A percentile compares a stretch with the other conserved stretches of the same genome.
Evolutionary conservation across 23 red algal genomes (phyloP).

Genomic region (Agarophyton chilense): DNA sequence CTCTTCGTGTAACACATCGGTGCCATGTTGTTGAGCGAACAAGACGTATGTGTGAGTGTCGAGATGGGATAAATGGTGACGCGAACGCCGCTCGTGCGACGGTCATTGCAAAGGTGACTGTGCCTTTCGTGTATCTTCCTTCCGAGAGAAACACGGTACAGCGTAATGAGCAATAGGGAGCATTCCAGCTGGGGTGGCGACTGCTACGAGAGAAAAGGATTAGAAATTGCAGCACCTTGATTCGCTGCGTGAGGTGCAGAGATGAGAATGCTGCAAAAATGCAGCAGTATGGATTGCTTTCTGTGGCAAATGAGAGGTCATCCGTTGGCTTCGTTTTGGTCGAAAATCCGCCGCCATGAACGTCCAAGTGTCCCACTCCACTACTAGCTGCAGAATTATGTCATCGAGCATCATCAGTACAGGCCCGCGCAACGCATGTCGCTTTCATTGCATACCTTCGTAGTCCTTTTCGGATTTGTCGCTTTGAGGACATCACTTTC

Average conservation of each 20-base stretch:
- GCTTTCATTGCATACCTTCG: too few species aligned
- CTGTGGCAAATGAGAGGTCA: background rate
- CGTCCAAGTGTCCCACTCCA: conserved; percentile 6
- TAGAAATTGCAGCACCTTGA: too few species aligned
- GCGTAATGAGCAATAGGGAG: too few species aligned
- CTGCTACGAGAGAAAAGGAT: too few species aligned
- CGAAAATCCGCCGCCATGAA: background rate
- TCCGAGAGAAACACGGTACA: too few species aligned
- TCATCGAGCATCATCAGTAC: too few species aligned
- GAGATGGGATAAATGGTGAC: background rate
- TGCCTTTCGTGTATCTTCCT: background rate
- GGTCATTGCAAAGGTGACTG: background rate
- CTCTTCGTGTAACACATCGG: background rate
- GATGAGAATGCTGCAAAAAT: background rate
- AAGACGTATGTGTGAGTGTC: background rate
- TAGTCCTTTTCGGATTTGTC: too few species aligned
- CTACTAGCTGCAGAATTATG: background rate
- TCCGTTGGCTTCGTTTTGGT: background rate
- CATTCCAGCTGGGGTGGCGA: too few species aligned
- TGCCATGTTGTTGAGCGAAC: background rate
- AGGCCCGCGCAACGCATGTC: too few species aligned
- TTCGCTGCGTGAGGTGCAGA: too few species aligned
- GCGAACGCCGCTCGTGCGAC: background rate
- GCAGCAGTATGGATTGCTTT: background rate
- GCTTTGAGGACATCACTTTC: too few species aligned